phyloP scores from a whole-genome alignment of 352 stramenopile genomes.

The Phytophthora citrophthora region DNA sequence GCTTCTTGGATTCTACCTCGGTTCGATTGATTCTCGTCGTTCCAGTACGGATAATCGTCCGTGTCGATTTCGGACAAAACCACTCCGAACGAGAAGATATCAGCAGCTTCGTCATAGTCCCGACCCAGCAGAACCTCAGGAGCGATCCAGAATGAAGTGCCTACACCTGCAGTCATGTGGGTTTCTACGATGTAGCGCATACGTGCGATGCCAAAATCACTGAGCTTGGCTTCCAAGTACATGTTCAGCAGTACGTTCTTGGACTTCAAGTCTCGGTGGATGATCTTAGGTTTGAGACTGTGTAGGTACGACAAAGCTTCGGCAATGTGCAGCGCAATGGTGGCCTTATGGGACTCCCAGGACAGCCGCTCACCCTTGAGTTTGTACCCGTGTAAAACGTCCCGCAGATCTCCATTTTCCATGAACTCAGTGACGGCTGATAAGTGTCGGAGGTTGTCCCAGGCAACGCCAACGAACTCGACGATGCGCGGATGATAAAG shows the following conservation, averaged over 20 bases:
- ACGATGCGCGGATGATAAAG: constrained; percentile 55
- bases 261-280: constrained; percentile 55
- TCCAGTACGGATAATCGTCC: constrained; percentile 50
- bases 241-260: constrained; percentile 61
- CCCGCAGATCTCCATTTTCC: constrained; percentile 59
- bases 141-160: constrained; percentile 52
- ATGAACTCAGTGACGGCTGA: constrained; percentile 65
- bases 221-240: constrained; percentile 70
- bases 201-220: constrained; percentile 65
- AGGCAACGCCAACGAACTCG: constrained; percentile 53
- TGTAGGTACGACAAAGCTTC: constrained; percentile 61
- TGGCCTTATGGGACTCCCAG: constrained; percentile 53
- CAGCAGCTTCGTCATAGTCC: constrained; percentile 56
- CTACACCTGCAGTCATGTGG: constrained; percentile 49
- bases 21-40: constrained; percentile 36
- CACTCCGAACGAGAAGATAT: constrained; percentile 67
- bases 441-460: constrained; percentile 48
- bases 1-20: constrained; percentile 40
- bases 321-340: constrained; percentile 57
- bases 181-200: constrained; percentile 44
- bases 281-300: constrained; percentile 53
- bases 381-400: constrained; percentile 51
- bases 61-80: constrained; percentile 66
- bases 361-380: constrained; percentile 35
- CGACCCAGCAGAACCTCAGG: constrained; percentile 64